Evolutionary conservation across 257 asterid genomes (phyloP).

Genomic region (Solanum piurae): DNA sequence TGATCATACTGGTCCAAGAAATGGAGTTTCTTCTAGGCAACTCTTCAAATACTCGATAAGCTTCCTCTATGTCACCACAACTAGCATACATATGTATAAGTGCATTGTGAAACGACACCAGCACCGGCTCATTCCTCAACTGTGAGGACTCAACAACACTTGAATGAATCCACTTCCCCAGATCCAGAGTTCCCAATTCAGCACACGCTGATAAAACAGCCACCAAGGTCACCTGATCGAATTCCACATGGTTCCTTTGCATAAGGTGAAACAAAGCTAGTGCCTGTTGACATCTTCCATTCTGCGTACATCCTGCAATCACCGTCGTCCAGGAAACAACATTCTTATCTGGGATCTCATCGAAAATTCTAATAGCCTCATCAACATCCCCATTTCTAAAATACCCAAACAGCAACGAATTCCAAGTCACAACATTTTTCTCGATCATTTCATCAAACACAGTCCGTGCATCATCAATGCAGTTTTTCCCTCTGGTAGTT

Average conservation of each 20-base stretch:
- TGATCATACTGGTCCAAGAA: constrained; percentile 77
- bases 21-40: constrained; percentile 41
- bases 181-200: constrained; percentile 48
- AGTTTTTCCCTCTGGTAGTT: constrained; percentile 14
- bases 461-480: constrained; percentile 24
- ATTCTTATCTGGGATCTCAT: constrained; percentile 55
- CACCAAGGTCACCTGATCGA: constrained; percentile 66
- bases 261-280: constrained; percentile 37
- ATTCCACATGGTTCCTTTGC: constrained; percentile 27
- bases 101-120: constrained; percentile 41
- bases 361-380: constrained; percentile 32
- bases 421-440: constrained; percentile 66
- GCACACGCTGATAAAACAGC: constrained; percentile 70
- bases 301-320: constrained; percentile 57
- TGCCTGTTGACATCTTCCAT: constrained; percentile 57
- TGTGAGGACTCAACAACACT: constrained; percentile 19
- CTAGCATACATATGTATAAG: constrained; percentile 78
- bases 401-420: constrained; percentile 55
- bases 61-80: constrained; percentile 63
- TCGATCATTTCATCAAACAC: constrained; percentile 63
- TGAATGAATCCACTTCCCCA: constrained; percentile 64
- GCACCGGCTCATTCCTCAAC: constrained; percentile 16
- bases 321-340: constrained; percentile 79
- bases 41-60: constrained; percentile 32
- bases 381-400: constrained; percentile 34